phyloP scores from a whole-genome alignment of 768 basidiomycete species.

The Boletus tylopilopsis region DNA sequence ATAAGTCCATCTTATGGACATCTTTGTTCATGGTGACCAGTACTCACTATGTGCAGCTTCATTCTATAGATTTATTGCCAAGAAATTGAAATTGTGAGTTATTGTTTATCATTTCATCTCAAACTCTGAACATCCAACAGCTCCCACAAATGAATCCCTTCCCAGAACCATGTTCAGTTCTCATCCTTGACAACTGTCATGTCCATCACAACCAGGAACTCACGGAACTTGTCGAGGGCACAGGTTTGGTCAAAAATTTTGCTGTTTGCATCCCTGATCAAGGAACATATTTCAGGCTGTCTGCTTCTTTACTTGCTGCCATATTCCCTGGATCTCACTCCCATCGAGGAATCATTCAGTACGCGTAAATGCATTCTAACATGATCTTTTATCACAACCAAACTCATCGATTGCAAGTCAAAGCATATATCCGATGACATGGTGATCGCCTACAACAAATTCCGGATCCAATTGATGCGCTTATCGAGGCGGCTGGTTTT shows the following conservation, averaged over 20 bases:
- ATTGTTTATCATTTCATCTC: too few species aligned
- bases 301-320: neutral
- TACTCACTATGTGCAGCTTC: neutral
- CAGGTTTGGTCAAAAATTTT: neutral
- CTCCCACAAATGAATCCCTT: neutral
- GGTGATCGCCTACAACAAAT: neutral
- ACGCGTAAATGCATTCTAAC: neutral
- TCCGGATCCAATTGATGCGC: neutral
- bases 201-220: constrained; percentile 6
- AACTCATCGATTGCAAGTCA: neutral
- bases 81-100: neutral
- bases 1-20: neutral
- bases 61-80: neutral
- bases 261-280: neutral
- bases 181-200: constrained; percentile 1
- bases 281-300: neutral
- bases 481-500: neutral
- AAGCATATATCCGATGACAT: neutral
- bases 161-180: neutral
- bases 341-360: neutral
- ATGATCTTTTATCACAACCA: neutral
- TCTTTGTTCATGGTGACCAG: neutral
- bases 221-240: neutral
- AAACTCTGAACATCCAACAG: too few species aligned
- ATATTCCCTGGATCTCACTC: neutral